Percentiles rank a stretch among this genome's conserved stretches.
phyloP scores from a whole-genome alignment of 257 asterid genomes.

The Cynanchum wilfordii region DNA sequence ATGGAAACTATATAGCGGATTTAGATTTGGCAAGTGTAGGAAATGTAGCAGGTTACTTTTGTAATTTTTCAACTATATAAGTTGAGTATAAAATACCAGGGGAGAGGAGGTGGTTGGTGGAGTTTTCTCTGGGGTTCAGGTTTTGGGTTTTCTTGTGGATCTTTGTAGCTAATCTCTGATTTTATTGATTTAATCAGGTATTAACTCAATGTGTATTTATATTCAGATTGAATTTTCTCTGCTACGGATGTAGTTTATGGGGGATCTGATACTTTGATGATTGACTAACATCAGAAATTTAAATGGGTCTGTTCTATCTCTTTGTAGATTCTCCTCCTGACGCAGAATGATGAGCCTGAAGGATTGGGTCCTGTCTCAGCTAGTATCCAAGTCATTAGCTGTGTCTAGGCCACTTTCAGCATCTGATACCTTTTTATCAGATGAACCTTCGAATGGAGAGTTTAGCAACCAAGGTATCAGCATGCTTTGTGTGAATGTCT shows the following conservation, averaged over 20 bases:
- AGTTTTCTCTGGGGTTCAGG: not conserved
- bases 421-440: slow-evolving; percentile 66
- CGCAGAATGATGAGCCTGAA: slow-evolving; percentile 67
- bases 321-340: not conserved
- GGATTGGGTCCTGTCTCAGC: slow-evolving; percentile 94
- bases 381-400: slow-evolving; percentile 66
- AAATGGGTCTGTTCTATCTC: not conserved
- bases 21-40: not conserved
- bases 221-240: not conserved
- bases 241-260: not conserved
- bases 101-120: not conserved
- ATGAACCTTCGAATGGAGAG: slow-evolving; percentile 62
- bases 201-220: not conserved
- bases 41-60: not conserved
- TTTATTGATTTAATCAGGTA: not conserved
- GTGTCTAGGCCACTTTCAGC: slow-evolving; percentile 65
- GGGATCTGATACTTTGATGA: not conserved
- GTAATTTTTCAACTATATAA: not conserved
- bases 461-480: slow-evolving; percentile 52
- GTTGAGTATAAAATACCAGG: not conserved
- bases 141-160: too few species aligned
- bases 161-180: not conserved
- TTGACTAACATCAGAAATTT: not conserved
- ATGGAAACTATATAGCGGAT: not conserved
- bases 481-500: not conserved